A percentile compares a stretch with the other conserved stretches of the same genome.
Conservation (phyloP, 495 filamentous ascomycete genomes). For the Lophiostoma macrostomum region DNA sequence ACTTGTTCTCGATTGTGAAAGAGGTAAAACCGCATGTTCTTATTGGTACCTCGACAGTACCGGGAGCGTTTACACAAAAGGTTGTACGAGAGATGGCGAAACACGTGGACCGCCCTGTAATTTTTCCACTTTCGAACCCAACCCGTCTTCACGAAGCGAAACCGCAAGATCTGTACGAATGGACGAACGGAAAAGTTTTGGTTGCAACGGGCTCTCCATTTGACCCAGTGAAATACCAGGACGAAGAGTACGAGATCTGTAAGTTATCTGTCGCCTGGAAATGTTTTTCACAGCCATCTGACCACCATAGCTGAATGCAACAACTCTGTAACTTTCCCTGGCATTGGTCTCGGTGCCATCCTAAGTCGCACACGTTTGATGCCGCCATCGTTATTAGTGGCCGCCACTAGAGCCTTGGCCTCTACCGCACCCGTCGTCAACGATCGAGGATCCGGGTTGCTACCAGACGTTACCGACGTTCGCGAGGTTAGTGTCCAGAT, state of each 20-base stretch:
- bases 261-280: conserved; percentile 19
- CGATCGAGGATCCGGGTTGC: conserved; percentile 54
- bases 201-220: conserved; percentile 86
- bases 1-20: conserved; percentile 65
- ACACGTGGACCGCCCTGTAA: conserved; percentile 71
- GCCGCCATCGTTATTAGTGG: conserved; percentile 77
- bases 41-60: conserved; percentile 79
- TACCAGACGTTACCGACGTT: conserved; percentile 76
- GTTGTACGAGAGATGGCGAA: conserved; percentile 75
- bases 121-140: conserved; percentile 84
- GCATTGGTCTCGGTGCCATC: conserved; percentile 77
- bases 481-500: conserved; percentile 74
- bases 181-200: conserved; percentile 76
- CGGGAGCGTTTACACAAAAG: conserved; percentile 73
- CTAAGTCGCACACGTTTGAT: conserved; percentile 61
- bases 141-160: conserved; percentile 80
- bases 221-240: conserved; percentile 66
- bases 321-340: conserved; percentile 83
- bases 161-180: conserved; percentile 71
- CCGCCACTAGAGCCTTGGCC: conserved; percentile 71
- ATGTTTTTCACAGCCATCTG: neutral
- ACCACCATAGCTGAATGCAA: conserved; percentile 70
- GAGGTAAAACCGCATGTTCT: conserved; percentile 76
- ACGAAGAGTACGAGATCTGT: conserved; percentile 63
- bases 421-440: conserved; percentile 65